phyloP scores from a whole-genome alignment of 202 grass and related monocot species.

The Bolboschoenoplectus hybrid region DNA sequence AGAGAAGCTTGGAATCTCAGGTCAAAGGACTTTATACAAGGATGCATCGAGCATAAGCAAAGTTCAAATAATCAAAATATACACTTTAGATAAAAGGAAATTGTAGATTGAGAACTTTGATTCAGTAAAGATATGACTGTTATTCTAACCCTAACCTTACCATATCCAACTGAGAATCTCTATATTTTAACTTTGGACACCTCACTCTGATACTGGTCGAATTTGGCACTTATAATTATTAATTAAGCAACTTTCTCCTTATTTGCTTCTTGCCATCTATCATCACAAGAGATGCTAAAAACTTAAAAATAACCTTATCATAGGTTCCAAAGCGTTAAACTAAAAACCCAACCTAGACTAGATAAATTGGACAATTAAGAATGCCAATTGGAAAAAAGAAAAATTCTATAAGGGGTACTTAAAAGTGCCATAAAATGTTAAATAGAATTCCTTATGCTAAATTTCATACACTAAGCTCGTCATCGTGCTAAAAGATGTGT shows the following conservation, averaged over 20 bases:
- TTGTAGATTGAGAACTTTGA: too few species aligned
- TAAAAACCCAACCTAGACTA: not conserved
- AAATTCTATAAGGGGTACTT: not conserved
- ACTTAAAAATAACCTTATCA: not conserved
- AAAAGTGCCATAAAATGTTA: not conserved
- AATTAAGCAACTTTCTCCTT: not conserved
- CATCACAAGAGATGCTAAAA: not conserved
- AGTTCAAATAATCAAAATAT: too few species aligned
- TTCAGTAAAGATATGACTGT: too few species aligned
- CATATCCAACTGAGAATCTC: too few species aligned
- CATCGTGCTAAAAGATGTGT: not conserved
- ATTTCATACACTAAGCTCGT: not conserved
- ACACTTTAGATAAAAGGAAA: too few species aligned
- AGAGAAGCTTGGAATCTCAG: too few species aligned
- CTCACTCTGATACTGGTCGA: too few species aligned
- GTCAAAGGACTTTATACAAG: too few species aligned
- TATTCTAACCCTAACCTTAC: too few species aligned
- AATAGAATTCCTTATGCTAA: not conserved
- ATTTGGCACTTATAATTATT: not conserved
- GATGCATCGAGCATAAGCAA: too few species aligned
- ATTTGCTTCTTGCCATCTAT: not conserved
- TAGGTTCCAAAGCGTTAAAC: not conserved
- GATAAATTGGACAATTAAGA: not conserved
- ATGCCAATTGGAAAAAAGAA: not conserved
- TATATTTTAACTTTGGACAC: too few species aligned